Conservation (phyloP, 1,139 yeast species). For the Groenewaldozyma sp. region DNA sequence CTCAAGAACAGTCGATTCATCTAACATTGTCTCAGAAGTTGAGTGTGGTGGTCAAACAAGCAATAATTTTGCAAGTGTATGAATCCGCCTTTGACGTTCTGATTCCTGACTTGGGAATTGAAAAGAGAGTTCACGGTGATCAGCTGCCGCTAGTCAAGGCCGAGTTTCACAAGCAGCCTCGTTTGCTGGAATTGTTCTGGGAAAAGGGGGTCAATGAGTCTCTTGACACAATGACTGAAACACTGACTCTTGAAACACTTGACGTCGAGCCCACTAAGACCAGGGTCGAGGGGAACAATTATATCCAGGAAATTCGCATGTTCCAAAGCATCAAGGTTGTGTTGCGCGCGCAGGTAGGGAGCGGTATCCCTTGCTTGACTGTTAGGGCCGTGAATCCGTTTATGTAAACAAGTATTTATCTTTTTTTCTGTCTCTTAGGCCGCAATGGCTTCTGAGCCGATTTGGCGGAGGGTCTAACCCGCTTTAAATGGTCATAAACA, state of each 20-base stretch:
- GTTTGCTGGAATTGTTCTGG: conserved; percentile 81
- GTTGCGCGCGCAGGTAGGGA: conserved; percentile 85
- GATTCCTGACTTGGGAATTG: conserved; percentile 92
- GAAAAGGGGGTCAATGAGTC: conserved; percentile 52
- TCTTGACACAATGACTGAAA: conserved; percentile 5
- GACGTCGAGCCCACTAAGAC: conserved; percentile 34
- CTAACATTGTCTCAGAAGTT: conserved; percentile 72
- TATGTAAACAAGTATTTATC: conserved; percentile 29
- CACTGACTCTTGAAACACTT: conserved; percentile 1
- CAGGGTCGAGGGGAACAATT: conserved; percentile 48
- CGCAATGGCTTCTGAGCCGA: too few species aligned
- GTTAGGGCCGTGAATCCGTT: conserved; percentile 93
- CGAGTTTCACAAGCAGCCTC: conserved; percentile 65
- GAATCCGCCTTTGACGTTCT: conserved; percentile 94
- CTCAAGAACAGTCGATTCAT: conserved; percentile 93
- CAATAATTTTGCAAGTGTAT: conserved; percentile 83
- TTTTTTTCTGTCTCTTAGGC: too few species aligned
- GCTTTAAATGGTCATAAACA: too few species aligned
- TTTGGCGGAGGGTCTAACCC: too few species aligned
- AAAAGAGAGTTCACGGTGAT: conserved; percentile 95
- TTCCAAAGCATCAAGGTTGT: conserved; percentile 74
- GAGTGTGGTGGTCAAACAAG: conserved; percentile 69
- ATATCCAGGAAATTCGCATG: conserved; percentile 74
- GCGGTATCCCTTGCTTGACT: conserved; percentile 83
- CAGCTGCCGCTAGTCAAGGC: conserved; percentile 90